Base-by-base conservation (phyloP, 306 rosid genomes). In the Quercus glauca region DNA sequence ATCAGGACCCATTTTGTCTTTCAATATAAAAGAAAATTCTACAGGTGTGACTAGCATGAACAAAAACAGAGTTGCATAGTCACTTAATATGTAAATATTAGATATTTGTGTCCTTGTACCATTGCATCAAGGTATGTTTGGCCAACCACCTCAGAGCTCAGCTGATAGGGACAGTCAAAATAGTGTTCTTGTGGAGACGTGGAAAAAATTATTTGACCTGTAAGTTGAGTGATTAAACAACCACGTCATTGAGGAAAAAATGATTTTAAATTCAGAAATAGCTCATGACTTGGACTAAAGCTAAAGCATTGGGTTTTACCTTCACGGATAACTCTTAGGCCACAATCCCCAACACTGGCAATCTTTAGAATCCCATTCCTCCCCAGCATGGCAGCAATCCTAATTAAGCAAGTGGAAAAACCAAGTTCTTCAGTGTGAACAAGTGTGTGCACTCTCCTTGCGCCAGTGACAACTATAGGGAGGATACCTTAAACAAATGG, bases 291-390 rank as follows among this genome's bases (percentile, higher is more conserved):
- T 41, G 65, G 72, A 70, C 33, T 13, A 78, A 73, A 73, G 6
- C 61, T 31, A 29, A 12, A 71, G 80, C 85, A 63, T 20, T 25
- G 33, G 63, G 81, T 74, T 55, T 79, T 86, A 94, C 99, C 98
- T 72, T 82, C 86, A 52, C 96, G 96, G 69, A 95, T 87, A 84
- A 90, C 43, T 80, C 85, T 89, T 70, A 95, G 84, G 79, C 98
- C 94, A 88, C 98, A 91, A 86, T 95, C 99, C 70, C 99, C 94
- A 37, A 95, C 94, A 87, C 88, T 95, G 29, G 99, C 97, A 72
- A 95, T 89, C 87, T 87, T 92, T 85, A 95, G 79, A 80, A 74
- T 80, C 73, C 99, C 99, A 78, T 90, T 79, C 87, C 88, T 90
- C 86, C 90, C 98, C 86, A 93, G 81, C 89, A 93, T 84, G 71